These are phyloP conservation scores for Prunus davidiana DNA, from an alignment of 306 rosid species.

Conservation along the genomic window DNA sequence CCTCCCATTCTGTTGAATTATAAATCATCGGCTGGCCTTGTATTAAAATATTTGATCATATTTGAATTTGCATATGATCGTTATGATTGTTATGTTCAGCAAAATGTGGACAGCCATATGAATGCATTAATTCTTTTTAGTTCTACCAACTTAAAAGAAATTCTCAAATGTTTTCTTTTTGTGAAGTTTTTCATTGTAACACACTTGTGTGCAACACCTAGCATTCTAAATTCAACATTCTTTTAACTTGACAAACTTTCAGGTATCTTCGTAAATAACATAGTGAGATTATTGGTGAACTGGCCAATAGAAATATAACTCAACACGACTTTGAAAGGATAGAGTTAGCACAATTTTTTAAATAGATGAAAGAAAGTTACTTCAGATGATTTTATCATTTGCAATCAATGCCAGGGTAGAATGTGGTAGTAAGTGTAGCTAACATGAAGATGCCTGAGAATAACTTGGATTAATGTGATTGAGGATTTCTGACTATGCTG, in stretches of 20 bases:
- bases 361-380: not conserved
- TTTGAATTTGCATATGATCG: not conserved
- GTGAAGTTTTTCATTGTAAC: not conserved
- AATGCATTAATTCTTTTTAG: not conserved
- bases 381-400: not conserved
- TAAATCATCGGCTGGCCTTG: conserved; percentile 3
- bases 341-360: not conserved
- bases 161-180: not conserved
- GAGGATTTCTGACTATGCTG: not conserved
- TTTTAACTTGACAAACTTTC: not conserved
- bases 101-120: not conserved
- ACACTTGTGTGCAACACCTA: not conserved
- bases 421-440: not conserved
- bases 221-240: not conserved
- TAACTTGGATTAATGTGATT: not conserved
- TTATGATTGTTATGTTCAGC: not conserved
- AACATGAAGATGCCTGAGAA: not conserved
- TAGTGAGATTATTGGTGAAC: not conserved
- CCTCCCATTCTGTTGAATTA: conserved; percentile 17
- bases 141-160: not conserved
- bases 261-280: not conserved
- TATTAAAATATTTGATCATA: not conserved
- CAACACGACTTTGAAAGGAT: too few relatives aligned
- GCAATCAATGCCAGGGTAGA: not conserved
- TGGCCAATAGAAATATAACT: not conserved